phyloP scores from a whole-genome alignment of 164 flowering plant genomes.

The Sextonia rubra region DNA sequence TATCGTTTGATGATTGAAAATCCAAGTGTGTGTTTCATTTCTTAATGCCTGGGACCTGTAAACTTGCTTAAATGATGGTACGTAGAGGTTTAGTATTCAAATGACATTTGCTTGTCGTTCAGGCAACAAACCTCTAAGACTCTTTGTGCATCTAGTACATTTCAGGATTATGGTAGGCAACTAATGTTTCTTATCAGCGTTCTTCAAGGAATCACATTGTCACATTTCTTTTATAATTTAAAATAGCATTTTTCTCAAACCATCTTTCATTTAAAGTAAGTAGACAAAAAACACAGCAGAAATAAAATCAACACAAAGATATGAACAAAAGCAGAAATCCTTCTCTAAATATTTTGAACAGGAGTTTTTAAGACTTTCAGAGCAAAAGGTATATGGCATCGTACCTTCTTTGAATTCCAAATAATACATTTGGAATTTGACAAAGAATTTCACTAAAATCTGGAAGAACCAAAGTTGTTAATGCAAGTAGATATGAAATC shows the following conservation, averaged over 20 bases:
- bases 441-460: constrained; percentile 14
- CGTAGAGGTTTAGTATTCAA: background rate
- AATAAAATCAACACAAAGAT: background rate
- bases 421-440: background rate
- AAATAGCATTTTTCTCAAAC: background rate
- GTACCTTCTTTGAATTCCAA: background rate
- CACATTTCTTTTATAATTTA: background rate
- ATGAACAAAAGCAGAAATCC: background rate
- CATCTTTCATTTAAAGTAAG: background rate
- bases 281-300: background rate
- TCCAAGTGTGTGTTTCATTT: background rate
- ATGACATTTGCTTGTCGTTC: background rate
- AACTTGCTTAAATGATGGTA: background rate
- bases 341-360: background rate
- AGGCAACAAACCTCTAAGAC: background rate
- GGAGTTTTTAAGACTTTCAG: background rate
- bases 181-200: background rate
- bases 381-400: background rate
- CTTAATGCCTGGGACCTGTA: background rate
- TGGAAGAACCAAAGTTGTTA: constrained; percentile 12
- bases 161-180: background rate
- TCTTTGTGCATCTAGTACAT: background rate
- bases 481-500: constrained; percentile 9
- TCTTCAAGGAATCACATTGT: background rate
- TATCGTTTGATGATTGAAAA: background rate